Evolutionary conservation across 2,329 filamentous ascomycete species (phyloP), one percentile per base, ranked within the genome.

Genomic region (Alternaria sp.): DNA sequence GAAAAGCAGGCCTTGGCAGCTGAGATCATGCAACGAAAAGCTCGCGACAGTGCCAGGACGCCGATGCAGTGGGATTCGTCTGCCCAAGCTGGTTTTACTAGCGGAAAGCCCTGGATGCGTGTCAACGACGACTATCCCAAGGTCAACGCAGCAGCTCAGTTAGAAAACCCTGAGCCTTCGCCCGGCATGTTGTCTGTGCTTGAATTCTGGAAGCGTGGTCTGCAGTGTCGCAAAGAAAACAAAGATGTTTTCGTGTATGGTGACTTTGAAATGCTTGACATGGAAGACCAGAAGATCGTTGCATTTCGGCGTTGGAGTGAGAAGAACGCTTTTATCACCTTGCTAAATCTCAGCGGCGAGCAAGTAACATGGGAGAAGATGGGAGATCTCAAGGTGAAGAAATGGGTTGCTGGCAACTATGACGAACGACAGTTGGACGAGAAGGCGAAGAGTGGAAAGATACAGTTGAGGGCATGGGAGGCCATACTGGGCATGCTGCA

Each of bases 61-160:
- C 89, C 89, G 0, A 87, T 92, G 79, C 89, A 91, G 68, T 92
- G 89, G 89, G 82, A 83, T 51, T 78, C 74, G 1, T 76, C 79
- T 0, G 69, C 81, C 1, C 84, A 89, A 63, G 87, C 85, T 0
- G 89, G 89, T 3, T 92, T 92, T 78, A 88, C 87, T 7, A 75
- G 79, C 12, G 82, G 81, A 0, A 81, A 80, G 36, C 86, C 87
- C 0, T 89, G 87, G 87, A 89, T 89, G 86, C 81, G 84, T 16
- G 81, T 87, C 6, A 84, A 87, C 63, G 84, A 86, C 36, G 82
- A 86, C 61, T 87, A 85, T 69, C 77, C 73, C 52, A 73, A 72
- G 1, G 74, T 88, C 69, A 90, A 91, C 61, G 88, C 86, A 1
- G 82, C 83, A 3, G 78, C 79, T 0, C 88, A 91, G 70, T 54